A percentile compares a stretch with the other conserved stretches of the same genome.
These are phyloP conservation scores for Chamaecyparis obtusa DNA, from an alignment of 75 land plant genomes.

Conservation along the genomic window DNA sequence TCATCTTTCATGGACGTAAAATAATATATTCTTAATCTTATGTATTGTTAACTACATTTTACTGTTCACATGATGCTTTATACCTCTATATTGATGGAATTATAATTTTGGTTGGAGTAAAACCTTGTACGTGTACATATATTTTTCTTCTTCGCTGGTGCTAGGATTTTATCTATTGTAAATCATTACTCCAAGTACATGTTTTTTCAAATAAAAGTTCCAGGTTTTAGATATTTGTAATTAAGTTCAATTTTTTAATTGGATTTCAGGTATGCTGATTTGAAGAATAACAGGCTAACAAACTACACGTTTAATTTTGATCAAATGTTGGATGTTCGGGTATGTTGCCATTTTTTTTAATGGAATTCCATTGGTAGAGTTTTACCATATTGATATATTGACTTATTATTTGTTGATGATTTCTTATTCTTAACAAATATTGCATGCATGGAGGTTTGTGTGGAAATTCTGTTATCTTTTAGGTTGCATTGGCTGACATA, in stretches of 20 bases:
- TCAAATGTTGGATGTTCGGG: slow-evolving; percentile 90
- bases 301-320: slow-evolving; percentile 91
- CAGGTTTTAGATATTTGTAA: neutral
- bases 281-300: slow-evolving; percentile 90
- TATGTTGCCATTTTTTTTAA: slow-evolving; percentile 16
- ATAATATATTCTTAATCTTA: neutral
- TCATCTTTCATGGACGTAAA: neutral
- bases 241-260: neutral
- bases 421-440: neutral
- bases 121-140: neutral
- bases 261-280: slow-evolving; percentile 79
- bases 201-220: neutral
- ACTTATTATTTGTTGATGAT: neutral
- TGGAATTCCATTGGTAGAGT: neutral
- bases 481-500: neutral
- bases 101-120: neutral
- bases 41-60: neutral
- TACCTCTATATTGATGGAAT: neutral
- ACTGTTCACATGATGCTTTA: neutral
- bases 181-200: neutral
- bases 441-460: neutral
- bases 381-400: neutral
- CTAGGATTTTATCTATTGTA: neutral
- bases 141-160: neutral
- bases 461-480: neutral